A percentile compares a stretch with the other conserved stretches of the same genome.
These are phyloP conservation scores for Babesia sp. DNA, from an alignment of 169 alveolate species.

Conservation along the genomic window DNA sequence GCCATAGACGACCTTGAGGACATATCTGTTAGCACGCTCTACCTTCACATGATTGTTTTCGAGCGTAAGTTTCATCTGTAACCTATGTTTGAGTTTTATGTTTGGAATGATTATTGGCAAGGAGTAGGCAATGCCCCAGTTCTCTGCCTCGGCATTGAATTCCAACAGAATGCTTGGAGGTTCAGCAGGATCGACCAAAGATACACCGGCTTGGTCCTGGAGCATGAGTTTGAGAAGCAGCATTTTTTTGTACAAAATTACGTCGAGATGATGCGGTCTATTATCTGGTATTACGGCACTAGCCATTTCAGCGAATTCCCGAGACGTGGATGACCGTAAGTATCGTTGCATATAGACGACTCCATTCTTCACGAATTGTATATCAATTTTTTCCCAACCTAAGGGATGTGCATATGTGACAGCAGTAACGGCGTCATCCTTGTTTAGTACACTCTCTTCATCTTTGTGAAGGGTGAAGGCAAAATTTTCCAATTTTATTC, in stretches of 20 bases:
- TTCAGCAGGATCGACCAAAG: not conserved
- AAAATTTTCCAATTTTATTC: not conserved
- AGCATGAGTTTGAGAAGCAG: not conserved
- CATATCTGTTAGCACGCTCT: not conserved
- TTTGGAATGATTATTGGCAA: not conserved
- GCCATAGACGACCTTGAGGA: not conserved
- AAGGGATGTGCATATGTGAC: not conserved
- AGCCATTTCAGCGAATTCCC: not conserved
- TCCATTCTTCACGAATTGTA: not conserved
- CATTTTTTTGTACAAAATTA: not conserved
- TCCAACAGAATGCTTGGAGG: not conserved
- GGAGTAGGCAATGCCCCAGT: not conserved
- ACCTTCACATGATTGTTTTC: not conserved
- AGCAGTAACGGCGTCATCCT: not conserved
- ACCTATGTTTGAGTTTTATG: not conserved
- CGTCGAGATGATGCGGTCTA: not conserved
- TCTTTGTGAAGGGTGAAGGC: not conserved
- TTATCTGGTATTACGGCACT: not conserved
- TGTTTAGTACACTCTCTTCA: not conserved
- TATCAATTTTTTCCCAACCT: slow-evolving; percentile 6
- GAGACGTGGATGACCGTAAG: not conserved
- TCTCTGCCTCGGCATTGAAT: not conserved
- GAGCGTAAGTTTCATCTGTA: not conserved
- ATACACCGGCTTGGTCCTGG: not conserved
- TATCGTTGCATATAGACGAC: not conserved